Percentiles rank a stretch among this genome's conserved stretches.
Conservation (phyloP, 164 flowering plant species). For the Cinnamomum chago region DNA sequence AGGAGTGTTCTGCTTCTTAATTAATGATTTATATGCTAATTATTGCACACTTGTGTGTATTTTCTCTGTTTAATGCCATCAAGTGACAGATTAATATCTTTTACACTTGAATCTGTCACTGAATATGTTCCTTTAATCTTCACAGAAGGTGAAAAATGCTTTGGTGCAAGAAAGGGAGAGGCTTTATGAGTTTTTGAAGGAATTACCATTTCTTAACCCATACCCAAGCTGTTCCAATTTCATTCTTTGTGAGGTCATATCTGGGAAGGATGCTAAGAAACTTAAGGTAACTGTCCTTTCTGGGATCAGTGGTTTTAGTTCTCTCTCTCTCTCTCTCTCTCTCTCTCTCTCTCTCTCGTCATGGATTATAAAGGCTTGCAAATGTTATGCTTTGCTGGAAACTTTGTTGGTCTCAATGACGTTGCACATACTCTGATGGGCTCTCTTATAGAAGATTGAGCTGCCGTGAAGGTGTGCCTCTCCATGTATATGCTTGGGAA, state of each 20-base stretch:
- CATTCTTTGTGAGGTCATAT: slow-evolving; percentile 85
- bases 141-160: slow-evolving; percentile 76
- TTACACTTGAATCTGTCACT: not conserved
- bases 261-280: slow-evolving; percentile 86
- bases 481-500: no score
- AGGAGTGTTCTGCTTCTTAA: not conserved
- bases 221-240: slow-evolving; percentile 93
- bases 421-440: no score
- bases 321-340: not conserved
- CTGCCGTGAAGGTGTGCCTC: no score
- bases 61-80: not conserved
- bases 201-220: slow-evolving; percentile 78
- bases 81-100: not conserved
- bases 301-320: not conserved
- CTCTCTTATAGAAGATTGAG: no score
- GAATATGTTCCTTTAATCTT: slow-evolving; percentile 10
- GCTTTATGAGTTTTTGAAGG: slow-evolving; percentile 64
- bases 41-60: not conserved
- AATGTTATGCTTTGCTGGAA: no score
- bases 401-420: no score
- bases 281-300: slow-evolving; percentile 57
- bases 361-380: no score
- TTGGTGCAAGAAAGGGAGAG: slow-evolving; percentile 80
- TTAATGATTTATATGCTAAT: not conserved
- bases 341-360: no score